Evolutionary conservation across 1,284 basidiomycete genomes (phyloP), one percentile per base, ranked within the genome.

Genomic region (Neotropicomus parvogracilis): DNA sequence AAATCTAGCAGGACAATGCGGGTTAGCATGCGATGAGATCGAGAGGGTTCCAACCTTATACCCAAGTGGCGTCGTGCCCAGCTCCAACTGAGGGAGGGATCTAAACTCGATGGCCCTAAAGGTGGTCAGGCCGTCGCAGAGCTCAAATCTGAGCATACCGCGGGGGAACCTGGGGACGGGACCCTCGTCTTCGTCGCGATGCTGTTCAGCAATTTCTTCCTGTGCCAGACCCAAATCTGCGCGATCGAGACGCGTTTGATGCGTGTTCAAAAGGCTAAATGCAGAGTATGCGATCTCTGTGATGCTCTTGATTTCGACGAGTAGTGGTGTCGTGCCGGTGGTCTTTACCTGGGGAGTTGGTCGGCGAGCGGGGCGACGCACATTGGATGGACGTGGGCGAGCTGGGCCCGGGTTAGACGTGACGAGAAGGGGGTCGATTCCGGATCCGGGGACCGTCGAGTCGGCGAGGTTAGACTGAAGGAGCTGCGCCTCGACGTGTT

Each of bases 281-380:
- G 86, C 88, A 58, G 87, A 88, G 40, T 78, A 69, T 0, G 81
- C 85, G 28, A 90, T 81, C 47, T 91, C 88, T 16, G 83, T 91
- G 11, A 91, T 78, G 3, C 82, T 72, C 8, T 76, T 70, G 17
- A 95, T 75, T 54, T 91, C 80, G 10, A 88, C 81, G 19, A 87
- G 77, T 21, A 87, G 65, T 1, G 79, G 75, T 7, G 69, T 69
- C 0, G 77, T 29, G 16, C 65, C 60, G 3, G 58, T 68, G 14
- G 51, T 53, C 42, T 75, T 26, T 61, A 57, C 40, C 70, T 46
- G 58, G 19, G 40, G 61, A n/a, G 43, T 35, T 0, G 44, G 40
- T 17, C 10, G 48, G 8, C 38, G 48, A 8, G 17, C 37, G 3
- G 40, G 40, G 2, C 35, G 53, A 6, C 31, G 52, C 10, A 11